Evolutionary conservation across 345 rosid species (phyloP), one percentile per base, ranked within the genome.

Genomic region (Pistacia atlantica): DNA sequence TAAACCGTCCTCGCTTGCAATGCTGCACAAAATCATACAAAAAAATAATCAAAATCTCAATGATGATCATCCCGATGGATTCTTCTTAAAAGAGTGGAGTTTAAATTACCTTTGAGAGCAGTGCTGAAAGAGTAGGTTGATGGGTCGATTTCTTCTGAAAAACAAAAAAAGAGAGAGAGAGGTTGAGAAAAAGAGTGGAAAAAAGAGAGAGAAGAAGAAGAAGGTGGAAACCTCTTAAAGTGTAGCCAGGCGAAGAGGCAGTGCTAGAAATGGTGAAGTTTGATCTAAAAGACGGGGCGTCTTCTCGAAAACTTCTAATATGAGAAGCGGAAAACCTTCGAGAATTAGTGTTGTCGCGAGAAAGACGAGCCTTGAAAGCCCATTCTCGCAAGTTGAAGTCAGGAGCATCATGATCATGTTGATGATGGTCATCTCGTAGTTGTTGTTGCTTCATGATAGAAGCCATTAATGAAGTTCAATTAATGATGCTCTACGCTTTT

Each of bases 241-340:
- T 73, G 79, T 90, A 89, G 31, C 98, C 97, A 71, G 99, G 99
- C 83, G 99, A 96, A 11, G 99, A 96, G 25, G 95, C 91, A 77
- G 98, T 89, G 85, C 97, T 96, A 64, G 93, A 89, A 83, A 91
- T 85, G 90, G 90, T 82, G 62, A 88, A 74, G 88, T 75, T 82
- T 65, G 95, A 84, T 80, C 93, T 83, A 76, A 80, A 91, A 78
- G 91, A 85, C 77, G 84, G 86, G 28, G 88, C 79, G 57, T 90
- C 94, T 82, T 92, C 99, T 86, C 95, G 71, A 33, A 87, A 86
- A 82, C 92, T 91, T 80, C 85, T 87, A 77, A 91, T 82, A 78
- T 91, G 77, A 8, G 99, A 92, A 25, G 90, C 97, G 25, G 97
- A 97, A 77, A 92, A 89, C 76, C 98, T 87, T 83, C 98, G 86